Evolutionary conservation across 2,329 filamentous ascomycete genomes (phyloP).

Genomic region (Pyricularia sp.): DNA sequence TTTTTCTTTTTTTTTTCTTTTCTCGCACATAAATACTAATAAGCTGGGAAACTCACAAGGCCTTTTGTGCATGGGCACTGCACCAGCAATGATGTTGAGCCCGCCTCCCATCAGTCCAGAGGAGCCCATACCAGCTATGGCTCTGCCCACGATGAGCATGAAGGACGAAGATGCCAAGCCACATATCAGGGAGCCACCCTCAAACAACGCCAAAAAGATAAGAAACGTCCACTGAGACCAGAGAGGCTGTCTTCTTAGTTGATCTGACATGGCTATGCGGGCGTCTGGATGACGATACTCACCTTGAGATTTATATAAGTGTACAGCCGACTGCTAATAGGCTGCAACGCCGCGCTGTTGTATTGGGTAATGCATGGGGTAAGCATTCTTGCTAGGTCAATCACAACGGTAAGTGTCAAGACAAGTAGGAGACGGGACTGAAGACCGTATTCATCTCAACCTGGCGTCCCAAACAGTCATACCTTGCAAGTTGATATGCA

Average conservation of each 20-base stretch:
- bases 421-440: background rate
- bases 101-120: slow-evolving; percentile 38
- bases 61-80: slow-evolving; percentile 25
- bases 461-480: background rate
- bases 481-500: slow-evolving; percentile 9
- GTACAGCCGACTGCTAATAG: slow-evolving; percentile 12
- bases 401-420: background rate
- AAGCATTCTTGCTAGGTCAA: slow-evolving; percentile 8
- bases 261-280: slow-evolving; percentile 13
- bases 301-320: slow-evolving; percentile 1
- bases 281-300: background rate
- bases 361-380: slow-evolving; percentile 1
- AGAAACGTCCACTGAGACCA: slow-evolving; percentile 20
- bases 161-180: slow-evolving; percentile 30
- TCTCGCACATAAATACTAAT: background rate
- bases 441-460: background rate
- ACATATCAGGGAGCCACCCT: slow-evolving; percentile 43
- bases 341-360: slow-evolving; percentile 8
- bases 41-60: slow-evolving; percentile 10
- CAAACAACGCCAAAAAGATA: slow-evolving; percentile 34
- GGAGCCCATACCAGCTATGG: slow-evolving; percentile 38
- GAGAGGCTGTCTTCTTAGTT: background rate
- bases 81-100: slow-evolving; percentile 34
- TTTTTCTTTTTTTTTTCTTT: too few relatives aligned
- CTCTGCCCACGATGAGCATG: slow-evolving; percentile 42